Base-by-base conservation (phyloP, 1,139 yeast genomes). In the Eremothecium coryli region DNA sequence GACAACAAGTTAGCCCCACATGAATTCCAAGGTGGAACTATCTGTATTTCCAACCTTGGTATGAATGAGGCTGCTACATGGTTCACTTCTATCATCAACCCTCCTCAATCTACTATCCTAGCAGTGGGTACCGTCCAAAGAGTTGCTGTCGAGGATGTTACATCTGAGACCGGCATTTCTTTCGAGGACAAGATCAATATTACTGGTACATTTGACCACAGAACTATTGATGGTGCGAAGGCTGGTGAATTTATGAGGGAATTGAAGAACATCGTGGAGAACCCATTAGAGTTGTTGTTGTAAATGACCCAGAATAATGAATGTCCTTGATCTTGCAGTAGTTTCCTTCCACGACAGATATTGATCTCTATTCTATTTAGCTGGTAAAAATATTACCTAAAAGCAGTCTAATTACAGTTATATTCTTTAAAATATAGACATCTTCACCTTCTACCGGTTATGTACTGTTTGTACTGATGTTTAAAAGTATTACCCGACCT, bases 11-110 rank as follows among this genome's bases (percentile, higher is more conserved):
- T 90, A 60, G 60, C 66, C 48, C 98, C 98, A 44, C 94, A 85
- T 62, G 98, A 90, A 68, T 93, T 81, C 76, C 95, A 85, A 71
- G 99, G 99, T 54, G 99, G 99, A 59, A 88, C 98, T 50, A 84
- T 90, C 62, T 85, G 96, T 64, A 88, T 90, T 56, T 88, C 97
- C 47, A 90, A 90, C 80, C 71, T 93, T 71, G 99, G 98, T 58
- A 90, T 90, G 98, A 90, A 90, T 76, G 74, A 70, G 42, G 97
- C 98, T 38, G 96, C 90, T 34, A 71, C 78, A 48, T 60, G 79
- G 60, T 90, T 90, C 74, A 88, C 98, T 29, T 90, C 98, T 25
- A 90, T 90, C 65, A 80, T 90, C 61, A 90, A 90, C 75, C 97
- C 96, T 43, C 99, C 99, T 39, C 98, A 90, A 66, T 72, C 90